phyloP scores from a whole-genome alignment of 73 alveolate species.

The Diophrys sp. region DNA sequence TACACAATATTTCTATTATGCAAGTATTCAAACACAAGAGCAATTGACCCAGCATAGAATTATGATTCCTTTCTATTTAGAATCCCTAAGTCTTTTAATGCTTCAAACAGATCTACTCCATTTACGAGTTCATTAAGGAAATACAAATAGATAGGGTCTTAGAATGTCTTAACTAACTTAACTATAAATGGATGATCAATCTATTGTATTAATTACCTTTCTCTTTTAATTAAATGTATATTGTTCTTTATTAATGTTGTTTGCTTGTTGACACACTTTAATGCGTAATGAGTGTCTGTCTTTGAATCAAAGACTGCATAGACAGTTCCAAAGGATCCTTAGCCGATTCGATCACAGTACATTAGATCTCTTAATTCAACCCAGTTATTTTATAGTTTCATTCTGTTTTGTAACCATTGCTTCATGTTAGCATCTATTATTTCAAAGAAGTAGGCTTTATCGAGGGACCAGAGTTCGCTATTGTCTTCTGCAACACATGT shows the following conservation, averaged over 20 bases:
- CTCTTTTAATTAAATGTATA: conserved; percentile 32
- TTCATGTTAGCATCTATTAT: conserved; percentile 66
- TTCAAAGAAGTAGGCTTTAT: conserved; percentile 64
- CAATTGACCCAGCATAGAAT: conserved; percentile 68
- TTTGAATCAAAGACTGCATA: conserved; percentile 56
- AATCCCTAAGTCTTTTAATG: conserved; percentile 55
- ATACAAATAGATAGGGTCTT: conserved; percentile 62
- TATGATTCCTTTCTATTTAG: conserved; percentile 57
- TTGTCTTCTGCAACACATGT: conserved; percentile 66
- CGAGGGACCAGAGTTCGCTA: conserved; percentile 45
- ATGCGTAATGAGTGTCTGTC: conserved; percentile 64
- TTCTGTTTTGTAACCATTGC: conserved; percentile 57
- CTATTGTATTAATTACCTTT: conserved; percentile 53
- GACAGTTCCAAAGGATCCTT: conserved; percentile 75
- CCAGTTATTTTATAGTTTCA: conserved; percentile 51
- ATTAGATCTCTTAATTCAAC: conserved; percentile 59
- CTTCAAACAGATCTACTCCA: conserved; percentile 30
- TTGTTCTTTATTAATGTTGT: conserved; percentile 9
- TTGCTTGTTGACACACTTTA: conserved; percentile 41
- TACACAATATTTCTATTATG: conserved; percentile 65
- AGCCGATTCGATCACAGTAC: conserved; percentile 55
- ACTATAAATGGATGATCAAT: conserved; percentile 87
- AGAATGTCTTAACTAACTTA: conserved; percentile 68
- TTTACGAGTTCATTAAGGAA: conserved; percentile 68
- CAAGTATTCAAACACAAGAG: conserved; percentile 70